Conservation (phyloP, 78 protist species). For the Planoprotostelium fungivorum region DNA sequence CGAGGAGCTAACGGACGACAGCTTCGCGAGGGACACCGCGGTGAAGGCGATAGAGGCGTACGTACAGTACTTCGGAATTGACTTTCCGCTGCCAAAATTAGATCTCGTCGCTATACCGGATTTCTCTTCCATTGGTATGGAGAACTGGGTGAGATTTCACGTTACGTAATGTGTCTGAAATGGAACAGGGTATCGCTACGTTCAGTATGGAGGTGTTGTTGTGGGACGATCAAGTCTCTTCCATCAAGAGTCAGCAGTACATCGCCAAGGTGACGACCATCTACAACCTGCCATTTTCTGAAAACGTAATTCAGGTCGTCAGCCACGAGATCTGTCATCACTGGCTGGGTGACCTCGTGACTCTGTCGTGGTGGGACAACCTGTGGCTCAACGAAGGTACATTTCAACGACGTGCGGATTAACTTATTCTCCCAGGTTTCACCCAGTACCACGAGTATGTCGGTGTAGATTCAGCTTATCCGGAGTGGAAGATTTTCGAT, state of each 20-base stretch:
- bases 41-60: not conserved
- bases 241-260: not conserved
- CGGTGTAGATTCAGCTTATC: constrained; percentile 18
- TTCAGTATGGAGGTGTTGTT: not conserved
- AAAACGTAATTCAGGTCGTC: not conserved
- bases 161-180: constrained; percentile 62
- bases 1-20: constrained; percentile 21
- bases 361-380: constrained; percentile 95
- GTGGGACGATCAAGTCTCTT: not conserved
- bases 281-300: not conserved
- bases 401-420: not conserved
- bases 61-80: constrained; percentile 56
- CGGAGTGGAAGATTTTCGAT: not conserved
- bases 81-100: constrained; percentile 84
- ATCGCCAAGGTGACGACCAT: not conserved
- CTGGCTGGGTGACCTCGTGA: constrained; percentile 94
- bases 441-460: not conserved
- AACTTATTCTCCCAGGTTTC: not conserved
- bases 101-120: constrained; percentile 80
- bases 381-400: constrained; percentile 91
- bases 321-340: constrained; percentile 38
- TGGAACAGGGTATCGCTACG: not conserved
- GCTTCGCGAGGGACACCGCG: constrained; percentile 74
- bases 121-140: constrained; percentile 72
- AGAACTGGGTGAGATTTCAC: constrained; percentile 77